A percentile compares a stretch with the other conserved stretches of the same genome.
Evolutionary conservation across 345 rosid genomes (phyloP).

Genomic region (Hypericum perforatum): DNA sequence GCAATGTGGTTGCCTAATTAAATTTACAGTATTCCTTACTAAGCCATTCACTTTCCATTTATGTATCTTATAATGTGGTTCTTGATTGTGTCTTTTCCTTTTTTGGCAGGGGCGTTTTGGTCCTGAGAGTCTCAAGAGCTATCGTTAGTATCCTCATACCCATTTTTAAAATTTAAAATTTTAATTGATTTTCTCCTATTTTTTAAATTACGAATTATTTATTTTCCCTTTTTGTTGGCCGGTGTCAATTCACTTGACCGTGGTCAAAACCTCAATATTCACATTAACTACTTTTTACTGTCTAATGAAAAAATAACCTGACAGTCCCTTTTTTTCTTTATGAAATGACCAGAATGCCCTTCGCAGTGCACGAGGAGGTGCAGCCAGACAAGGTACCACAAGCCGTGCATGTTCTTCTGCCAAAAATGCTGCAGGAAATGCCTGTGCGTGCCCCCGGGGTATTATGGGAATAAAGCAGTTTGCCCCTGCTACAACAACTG

Average conservation of each 20-base stretch:
- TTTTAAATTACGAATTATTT: no score
- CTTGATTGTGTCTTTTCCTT: not conserved
- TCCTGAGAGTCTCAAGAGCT: constrained; percentile 35
- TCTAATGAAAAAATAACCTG: not conserved
- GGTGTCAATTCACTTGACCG: not conserved
- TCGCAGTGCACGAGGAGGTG: constrained; percentile 26
- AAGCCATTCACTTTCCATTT: not conserved
- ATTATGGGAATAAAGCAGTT: constrained; percentile 12
- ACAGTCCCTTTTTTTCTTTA: no score
- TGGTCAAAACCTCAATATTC: constrained; percentile 9
- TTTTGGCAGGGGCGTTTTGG: constrained; percentile 31
- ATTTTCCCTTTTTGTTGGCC: not conserved
- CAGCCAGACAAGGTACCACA: constrained; percentile 20
- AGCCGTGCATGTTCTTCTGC: constrained; percentile 31
- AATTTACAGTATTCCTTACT: no score
- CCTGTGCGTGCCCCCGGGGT: constrained; percentile 19
- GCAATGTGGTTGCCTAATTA: not conserved
- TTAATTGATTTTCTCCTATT: not conserved
- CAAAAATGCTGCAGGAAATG: constrained; percentile 24
- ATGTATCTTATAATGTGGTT: not conserved
- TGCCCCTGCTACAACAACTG: constrained; percentile 30
- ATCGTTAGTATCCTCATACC: constrained; percentile 24
- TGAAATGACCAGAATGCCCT: constrained; percentile 54
- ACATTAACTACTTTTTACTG: not conserved
- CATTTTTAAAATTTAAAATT: not conserved